These are phyloP conservation scores for Trichoderma lentiforme DNA, from an alignment of 2,329 filamentous ascomycete genomes.

Conservation along the genomic window DNA sequence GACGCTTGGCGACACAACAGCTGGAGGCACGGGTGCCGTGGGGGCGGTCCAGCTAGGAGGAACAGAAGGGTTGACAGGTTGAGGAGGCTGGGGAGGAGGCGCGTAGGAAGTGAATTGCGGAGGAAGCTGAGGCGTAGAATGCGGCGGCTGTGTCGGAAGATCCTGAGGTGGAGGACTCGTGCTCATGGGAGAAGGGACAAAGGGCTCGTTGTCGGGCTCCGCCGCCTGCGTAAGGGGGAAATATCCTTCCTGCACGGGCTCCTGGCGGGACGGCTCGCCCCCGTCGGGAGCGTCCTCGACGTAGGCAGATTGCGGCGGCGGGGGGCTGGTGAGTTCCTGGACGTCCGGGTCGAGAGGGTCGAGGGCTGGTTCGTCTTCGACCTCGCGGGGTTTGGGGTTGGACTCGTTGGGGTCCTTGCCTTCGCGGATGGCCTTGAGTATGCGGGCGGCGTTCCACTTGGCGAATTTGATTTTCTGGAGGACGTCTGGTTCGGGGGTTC, in stretches of 20 bases:
- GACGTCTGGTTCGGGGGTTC: conserved; percentile 67
- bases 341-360: conserved; percentile 34
- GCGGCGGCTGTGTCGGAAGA: conserved; percentile 25
- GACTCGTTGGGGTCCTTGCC: conserved; percentile 89
- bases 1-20: conserved; percentile 15
- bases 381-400: conserved; percentile 65
- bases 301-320: conserved; percentile 39
- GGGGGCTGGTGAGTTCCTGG: conserved; percentile 38
- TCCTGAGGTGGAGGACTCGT: conserved; percentile 25
- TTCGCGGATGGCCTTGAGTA: conserved; percentile 84
- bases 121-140: conserved; percentile 22
- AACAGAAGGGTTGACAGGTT: conserved; percentile 23
- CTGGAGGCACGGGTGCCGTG: conserved; percentile 21
- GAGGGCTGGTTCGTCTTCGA: conserved; percentile 28
- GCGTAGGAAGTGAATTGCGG: conserved; percentile 25
- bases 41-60: conserved; percentile 8
- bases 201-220: conserved; percentile 26
- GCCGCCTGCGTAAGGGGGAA: conserved; percentile 28
- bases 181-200: conserved; percentile 36
- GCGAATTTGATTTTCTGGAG: conserved; percentile 90
- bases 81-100: conserved; percentile 6
- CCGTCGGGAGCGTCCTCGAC: conserved; percentile 54
- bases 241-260: conserved; percentile 32
- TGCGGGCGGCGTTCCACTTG: conserved; percentile 91
- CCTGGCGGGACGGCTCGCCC: conserved; percentile 30